phyloP scores from a whole-genome alignment of 179 eudicot species.

The Beta lomatogona region DNA sequence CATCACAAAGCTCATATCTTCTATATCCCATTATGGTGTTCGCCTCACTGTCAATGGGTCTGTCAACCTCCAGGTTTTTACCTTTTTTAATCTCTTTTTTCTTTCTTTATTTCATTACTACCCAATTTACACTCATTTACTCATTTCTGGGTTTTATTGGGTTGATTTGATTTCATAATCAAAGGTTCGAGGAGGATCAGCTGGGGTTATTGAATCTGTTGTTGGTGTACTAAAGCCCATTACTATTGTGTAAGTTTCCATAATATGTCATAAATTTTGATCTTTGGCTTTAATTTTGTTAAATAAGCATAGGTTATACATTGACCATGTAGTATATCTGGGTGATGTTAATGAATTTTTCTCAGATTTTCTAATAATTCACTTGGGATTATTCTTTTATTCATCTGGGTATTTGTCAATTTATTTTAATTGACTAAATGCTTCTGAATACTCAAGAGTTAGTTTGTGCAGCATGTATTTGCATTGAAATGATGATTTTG shows the following conservation, averaged over 20 bases:
- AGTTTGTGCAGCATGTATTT: background rate
- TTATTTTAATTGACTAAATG: background rate
- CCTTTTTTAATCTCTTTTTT: background rate
- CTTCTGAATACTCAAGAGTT: background rate
- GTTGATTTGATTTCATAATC: background rate
- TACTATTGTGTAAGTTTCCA: slow-evolving; percentile 46
- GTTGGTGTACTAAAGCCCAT: slow-evolving; percentile 77
- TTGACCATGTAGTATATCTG: background rate
- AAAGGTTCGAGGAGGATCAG: slow-evolving; percentile 77
- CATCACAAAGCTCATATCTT: slow-evolving; percentile 51
- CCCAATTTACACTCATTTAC: background rate
- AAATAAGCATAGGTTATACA: background rate
- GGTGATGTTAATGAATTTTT: background rate
- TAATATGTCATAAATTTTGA: background rate
- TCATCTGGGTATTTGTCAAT: background rate
- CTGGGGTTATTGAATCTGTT: slow-evolving; percentile 74
- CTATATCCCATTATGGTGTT: slow-evolving; percentile 58
- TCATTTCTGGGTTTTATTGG: background rate
- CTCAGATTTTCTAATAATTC: background rate
- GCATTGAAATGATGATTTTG: background rate
- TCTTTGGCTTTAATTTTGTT: background rate
- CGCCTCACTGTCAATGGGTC: slow-evolving; percentile 59
- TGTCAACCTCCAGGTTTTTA: slow-evolving; percentile 62
- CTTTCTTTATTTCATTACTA: background rate
- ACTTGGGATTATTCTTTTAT: background rate